phyloP scores from a whole-genome alignment of 2,329 filamentous ascomycete genomes.

The Intubia oerlemansii region DNA sequence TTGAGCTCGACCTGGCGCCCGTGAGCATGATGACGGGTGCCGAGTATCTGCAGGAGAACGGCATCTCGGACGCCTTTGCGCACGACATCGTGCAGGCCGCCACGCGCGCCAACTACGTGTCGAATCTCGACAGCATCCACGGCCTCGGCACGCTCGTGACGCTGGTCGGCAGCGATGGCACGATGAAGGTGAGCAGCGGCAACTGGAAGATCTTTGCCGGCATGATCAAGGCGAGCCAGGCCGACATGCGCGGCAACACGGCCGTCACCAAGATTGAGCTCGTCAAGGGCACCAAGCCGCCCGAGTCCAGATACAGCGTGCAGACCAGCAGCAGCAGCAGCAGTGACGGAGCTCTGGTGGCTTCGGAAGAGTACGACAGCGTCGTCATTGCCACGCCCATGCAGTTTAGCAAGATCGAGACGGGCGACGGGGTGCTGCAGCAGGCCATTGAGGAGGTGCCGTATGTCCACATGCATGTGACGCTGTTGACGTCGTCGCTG shows the following conservation, averaged over 20 bases:
- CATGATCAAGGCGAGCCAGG: constrained; percentile 48
- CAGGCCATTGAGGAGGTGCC: constrained; percentile 54
- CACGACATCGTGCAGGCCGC: constrained; percentile 74
- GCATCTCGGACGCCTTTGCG: constrained; percentile 44
- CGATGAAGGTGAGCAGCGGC: constrained; percentile 57
- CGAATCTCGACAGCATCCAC: constrained; percentile 70
- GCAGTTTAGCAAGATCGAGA: constrained; percentile 54
- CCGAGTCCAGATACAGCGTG: constrained; percentile 23
- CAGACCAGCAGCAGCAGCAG: constrained; percentile 11
- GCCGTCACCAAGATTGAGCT: constrained; percentile 25
- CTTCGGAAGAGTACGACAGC: constrained; percentile 45
- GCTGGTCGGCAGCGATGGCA: constrained; percentile 72
- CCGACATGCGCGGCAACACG: constrained; percentile 42
- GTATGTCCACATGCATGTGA: constrained; percentile 75
- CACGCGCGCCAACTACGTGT: constrained; percentile 86
- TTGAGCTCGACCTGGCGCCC: constrained; percentile 43
- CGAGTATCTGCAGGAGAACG: constrained; percentile 46
- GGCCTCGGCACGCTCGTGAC: constrained; percentile 80
- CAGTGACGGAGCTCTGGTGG: too few species aligned
- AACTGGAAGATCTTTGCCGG: constrained; percentile 89
- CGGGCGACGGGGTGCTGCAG: constrained; percentile 45
- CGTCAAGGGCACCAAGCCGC: neutral
- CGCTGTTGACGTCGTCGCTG: constrained; percentile 62
- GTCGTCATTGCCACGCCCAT: constrained; percentile 68
- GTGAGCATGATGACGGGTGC: constrained; percentile 52